Evolutionary conservation across 306 rosid species (phyloP).

Genomic region (Rubus idaeus): DNA sequence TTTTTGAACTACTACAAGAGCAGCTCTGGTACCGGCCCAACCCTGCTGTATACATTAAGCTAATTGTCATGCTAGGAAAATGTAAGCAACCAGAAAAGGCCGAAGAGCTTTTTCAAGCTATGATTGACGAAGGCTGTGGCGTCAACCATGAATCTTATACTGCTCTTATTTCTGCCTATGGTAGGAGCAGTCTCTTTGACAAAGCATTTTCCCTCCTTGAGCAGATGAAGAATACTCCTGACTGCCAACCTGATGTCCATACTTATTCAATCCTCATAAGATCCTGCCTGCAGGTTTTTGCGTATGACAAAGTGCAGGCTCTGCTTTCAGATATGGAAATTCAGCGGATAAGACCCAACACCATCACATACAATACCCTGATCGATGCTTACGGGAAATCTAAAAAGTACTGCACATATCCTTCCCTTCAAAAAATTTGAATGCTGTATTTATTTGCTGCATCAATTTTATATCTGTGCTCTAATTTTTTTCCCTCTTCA

Average conservation of each 20-base stretch:
- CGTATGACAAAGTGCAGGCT: constrained; percentile 68
- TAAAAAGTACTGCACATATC: constrained; percentile 54
- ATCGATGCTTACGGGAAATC: constrained; percentile 92
- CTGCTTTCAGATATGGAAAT: constrained; percentile 75
- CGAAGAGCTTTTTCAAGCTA: constrained; percentile 64
- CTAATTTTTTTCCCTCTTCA: not conserved
- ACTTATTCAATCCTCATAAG: constrained; percentile 86
- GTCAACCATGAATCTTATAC: constrained; percentile 73
- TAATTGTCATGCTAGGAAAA: constrained; percentile 95
- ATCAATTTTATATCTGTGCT: not conserved
- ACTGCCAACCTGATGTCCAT: constrained; percentile 83
- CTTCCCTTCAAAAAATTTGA: constrained; percentile 24
- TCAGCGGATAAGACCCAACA: constrained; percentile 74
- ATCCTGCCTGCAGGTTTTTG: constrained; percentile 75
- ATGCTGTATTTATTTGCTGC: constrained; percentile 36
- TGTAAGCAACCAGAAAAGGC: constrained; percentile 92
- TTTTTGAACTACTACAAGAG: constrained; percentile 77
- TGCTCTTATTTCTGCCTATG: constrained; percentile 84
- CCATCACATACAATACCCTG: constrained; percentile 77
- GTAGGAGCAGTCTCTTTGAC: constrained; percentile 84
- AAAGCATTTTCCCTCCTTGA: constrained; percentile 73
- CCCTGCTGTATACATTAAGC: constrained; percentile 68
- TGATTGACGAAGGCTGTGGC: constrained; percentile 82
- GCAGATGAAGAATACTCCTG: constrained; percentile 69
- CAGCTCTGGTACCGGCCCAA: constrained; percentile 88